phyloP scores from a whole-genome alignment of 148 eudicot species.

The Silene latifolia region DNA sequence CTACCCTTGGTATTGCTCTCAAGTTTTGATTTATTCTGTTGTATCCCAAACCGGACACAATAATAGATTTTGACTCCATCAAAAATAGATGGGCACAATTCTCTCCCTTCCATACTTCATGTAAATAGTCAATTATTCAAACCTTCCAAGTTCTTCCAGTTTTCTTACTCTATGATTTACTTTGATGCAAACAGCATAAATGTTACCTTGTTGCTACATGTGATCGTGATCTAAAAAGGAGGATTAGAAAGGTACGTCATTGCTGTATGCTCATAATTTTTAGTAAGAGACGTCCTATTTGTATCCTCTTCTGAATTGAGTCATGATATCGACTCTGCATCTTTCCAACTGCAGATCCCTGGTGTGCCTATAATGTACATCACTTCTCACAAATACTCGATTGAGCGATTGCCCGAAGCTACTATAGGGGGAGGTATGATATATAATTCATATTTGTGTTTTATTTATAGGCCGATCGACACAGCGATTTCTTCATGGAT shows the following conservation, averaged over 20 bases:
- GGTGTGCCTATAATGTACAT: constrained; percentile 99
- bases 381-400: constrained; percentile 81
- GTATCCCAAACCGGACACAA: neutral
- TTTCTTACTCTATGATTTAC: constrained; percentile 12
- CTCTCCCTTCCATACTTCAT: neutral
- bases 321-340: neutral
- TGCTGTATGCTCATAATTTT: neutral
- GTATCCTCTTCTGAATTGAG: neutral
- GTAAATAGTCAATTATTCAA: neutral
- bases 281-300: neutral
- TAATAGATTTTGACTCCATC: neutral
- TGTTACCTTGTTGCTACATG: constrained; percentile 98
- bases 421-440: constrained; percentile 92
- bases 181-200: constrained; percentile 64
- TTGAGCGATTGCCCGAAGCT: constrained; percentile 96
- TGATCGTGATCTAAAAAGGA: constrained; percentile 94
- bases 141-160: neutral
- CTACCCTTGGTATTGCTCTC: neutral
- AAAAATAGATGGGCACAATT: neutral
- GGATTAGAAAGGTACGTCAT: constrained; percentile 78
- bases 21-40: neutral
- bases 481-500: neutral
- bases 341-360: constrained; percentile 53
- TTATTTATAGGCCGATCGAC: neutral
- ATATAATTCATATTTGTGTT: neutral